Evolutionary conservation across 2,329 filamentous ascomycete species (phyloP).

Genomic region (Graphiopsis chlorocephala): DNA sequence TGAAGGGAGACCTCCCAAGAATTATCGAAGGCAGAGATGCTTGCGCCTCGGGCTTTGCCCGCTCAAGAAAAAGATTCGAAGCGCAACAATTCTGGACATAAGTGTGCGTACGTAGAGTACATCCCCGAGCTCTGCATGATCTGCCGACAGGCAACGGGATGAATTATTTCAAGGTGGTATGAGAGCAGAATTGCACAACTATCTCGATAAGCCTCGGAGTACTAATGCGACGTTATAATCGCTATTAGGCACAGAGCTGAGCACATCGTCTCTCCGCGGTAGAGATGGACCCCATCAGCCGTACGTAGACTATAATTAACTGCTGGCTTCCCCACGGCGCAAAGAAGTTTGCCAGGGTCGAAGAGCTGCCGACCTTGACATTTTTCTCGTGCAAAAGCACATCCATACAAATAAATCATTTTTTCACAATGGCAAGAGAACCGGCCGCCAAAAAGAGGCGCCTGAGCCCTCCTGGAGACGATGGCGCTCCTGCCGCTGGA

Average conservation of each 20-base stretch:
- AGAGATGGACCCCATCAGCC: too few relatives aligned
- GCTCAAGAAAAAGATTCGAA: neutral
- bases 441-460: slow-evolving; percentile 50
- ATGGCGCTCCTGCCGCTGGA: slow-evolving; percentile 23
- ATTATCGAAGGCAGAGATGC: neutral
- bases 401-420: neutral
- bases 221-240: too few relatives aligned
- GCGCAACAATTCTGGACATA: neutral
- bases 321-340: neutral
- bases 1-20: neutral
- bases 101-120: neutral
- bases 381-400: neutral
- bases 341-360: slow-evolving; percentile 1
- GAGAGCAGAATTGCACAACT: too few relatives aligned
- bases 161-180: too few relatives aligned
- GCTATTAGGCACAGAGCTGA: too few relatives aligned
- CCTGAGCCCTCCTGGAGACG: slow-evolving; percentile 47
- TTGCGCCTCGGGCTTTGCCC: slow-evolving; percentile 9
- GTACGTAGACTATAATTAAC: neutral
- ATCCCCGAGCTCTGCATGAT: neutral
- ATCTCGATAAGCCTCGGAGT: too few relatives aligned
- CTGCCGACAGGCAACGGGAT: too few relatives aligned
- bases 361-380: neutral
- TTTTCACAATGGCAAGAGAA: slow-evolving; percentile 43
- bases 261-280: neutral